phyloP scores from a whole-genome alignment of 2,329 filamentous ascomycete genomes.

The Alternaria sp. region DNA sequence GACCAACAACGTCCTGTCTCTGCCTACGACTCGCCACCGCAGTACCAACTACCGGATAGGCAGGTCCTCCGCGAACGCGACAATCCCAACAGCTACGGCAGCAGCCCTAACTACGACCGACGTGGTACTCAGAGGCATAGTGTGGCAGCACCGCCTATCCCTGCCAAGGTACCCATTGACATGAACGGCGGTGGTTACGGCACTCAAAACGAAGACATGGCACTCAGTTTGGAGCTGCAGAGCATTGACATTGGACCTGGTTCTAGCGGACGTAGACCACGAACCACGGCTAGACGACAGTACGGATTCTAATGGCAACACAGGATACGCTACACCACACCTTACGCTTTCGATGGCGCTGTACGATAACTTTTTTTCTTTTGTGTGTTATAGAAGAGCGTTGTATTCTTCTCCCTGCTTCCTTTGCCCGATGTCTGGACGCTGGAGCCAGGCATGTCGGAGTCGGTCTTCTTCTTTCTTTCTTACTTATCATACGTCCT shows the following conservation, averaged over 20 bases:
- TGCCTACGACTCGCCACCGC: slow-evolving; percentile 22
- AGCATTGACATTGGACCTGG: slow-evolving; percentile 57
- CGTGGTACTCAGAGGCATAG: slow-evolving; percentile 34
- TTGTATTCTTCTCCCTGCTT: slow-evolving; percentile 1
- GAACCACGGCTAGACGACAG: slow-evolving; percentile 23
- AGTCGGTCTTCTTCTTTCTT: neutral
- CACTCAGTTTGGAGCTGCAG: slow-evolving; percentile 75
- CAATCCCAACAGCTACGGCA: slow-evolving; percentile 44
- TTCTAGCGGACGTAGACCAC: slow-evolving; percentile 32
- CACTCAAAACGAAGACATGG: slow-evolving; percentile 52
- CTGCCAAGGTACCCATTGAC: slow-evolving; percentile 72
- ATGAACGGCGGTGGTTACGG: slow-evolving; percentile 20
- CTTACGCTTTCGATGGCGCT: slow-evolving; percentile 11
- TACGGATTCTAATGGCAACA: slow-evolving; percentile 23
- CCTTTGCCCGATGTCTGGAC: slow-evolving; percentile 15
- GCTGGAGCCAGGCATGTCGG: slow-evolving; percentile 16
- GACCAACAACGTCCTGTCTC: slow-evolving; percentile 29
- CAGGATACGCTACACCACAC: neutral
- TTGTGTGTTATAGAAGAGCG: neutral
- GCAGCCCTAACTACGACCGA: slow-evolving; percentile 38
- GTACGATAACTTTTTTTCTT: slow-evolving; percentile 18
- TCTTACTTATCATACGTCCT: no score
- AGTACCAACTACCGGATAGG: slow-evolving; percentile 30
- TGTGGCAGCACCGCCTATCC: slow-evolving; percentile 64
- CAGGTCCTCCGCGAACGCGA: slow-evolving; percentile 49